Percentiles rank a stretch among this genome's conserved stretches.
Evolutionary conservation across 2,329 filamentous ascomycete genomes (phyloP).

Genomic region (Ophiostoma tasmaniense): DNA sequence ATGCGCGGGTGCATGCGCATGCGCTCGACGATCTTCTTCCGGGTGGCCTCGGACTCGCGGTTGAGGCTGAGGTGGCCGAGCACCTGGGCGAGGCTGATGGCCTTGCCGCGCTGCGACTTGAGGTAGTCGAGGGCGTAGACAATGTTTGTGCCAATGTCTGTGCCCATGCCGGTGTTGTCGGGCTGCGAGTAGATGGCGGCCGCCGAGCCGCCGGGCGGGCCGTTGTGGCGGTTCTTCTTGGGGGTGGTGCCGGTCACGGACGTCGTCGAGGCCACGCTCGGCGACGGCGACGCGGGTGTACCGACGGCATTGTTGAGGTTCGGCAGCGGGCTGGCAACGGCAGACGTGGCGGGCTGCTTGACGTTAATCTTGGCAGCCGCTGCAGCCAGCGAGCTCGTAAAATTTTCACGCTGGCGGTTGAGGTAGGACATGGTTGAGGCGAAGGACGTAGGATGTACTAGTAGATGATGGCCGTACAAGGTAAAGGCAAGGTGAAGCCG

Average conservation of each 20-base stretch:
- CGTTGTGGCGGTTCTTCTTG: constrained; percentile 45
- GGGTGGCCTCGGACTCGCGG: constrained; percentile 50
- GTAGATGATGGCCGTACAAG: too few relatives aligned
- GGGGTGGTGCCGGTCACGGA: constrained; percentile 51
- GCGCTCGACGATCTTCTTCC: constrained; percentile 57
- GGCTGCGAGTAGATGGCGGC: constrained; percentile 65
- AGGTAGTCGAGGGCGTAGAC: constrained; percentile 80
- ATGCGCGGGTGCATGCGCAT: constrained; percentile 57
- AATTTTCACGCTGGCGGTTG: constrained; percentile 55
- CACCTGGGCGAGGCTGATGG: constrained; percentile 66
- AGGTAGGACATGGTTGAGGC: constrained; percentile 43
- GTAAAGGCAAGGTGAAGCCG: background rate
- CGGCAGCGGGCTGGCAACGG: constrained; percentile 47
- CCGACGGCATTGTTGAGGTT: constrained; percentile 39
- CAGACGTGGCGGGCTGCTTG: constrained; percentile 33
- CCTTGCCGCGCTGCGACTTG: constrained; percentile 58
- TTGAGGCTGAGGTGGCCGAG: constrained; percentile 71
- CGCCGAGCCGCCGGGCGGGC: background rate
- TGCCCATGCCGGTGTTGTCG: constrained; percentile 64
- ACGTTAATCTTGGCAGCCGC: constrained; percentile 53
- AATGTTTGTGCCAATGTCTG: constrained; percentile 78
- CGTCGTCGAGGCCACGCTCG: constrained; percentile 44
- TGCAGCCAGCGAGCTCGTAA: constrained; percentile 53
- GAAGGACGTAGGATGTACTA: too few relatives aligned
- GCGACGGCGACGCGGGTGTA: constrained; percentile 53